Evolutionary conservation across 2,329 filamentous ascomycete species (phyloP).

Genomic region (Aspergillus floridensis): DNA sequence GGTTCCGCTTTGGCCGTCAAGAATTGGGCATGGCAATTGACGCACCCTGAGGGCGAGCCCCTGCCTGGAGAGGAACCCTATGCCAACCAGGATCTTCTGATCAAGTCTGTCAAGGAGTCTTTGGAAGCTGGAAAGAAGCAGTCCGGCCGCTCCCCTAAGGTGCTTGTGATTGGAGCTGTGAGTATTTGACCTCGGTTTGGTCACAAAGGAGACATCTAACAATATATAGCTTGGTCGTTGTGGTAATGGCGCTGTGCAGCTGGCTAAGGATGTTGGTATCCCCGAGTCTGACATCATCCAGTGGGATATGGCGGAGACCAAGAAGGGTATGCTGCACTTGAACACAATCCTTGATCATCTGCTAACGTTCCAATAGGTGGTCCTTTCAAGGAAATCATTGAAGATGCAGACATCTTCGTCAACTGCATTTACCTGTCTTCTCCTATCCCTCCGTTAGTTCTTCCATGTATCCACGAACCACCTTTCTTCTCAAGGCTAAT

Average conservation of each 20-base stretch:
- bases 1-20: slow-evolving; percentile 71
- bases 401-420: slow-evolving; percentile 68
- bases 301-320: slow-evolving; percentile 80
- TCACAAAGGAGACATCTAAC: not conserved
- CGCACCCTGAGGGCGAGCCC: slow-evolving; percentile 62
- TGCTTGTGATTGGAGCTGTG: slow-evolving; percentile 77
- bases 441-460: slow-evolving; percentile 63
- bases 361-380: slow-evolving; percentile 49
- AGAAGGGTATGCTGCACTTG: slow-evolving; percentile 48
- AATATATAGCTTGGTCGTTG: slow-evolving; percentile 58
- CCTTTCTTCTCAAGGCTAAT: not conserved
- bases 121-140: slow-evolving; percentile 66
- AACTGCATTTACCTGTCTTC: slow-evolving; percentile 86
- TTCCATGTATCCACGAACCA: not conserved
- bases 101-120: slow-evolving; percentile 69
- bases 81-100: slow-evolving; percentile 70
- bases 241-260: slow-evolving; percentile 77
- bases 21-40: slow-evolving; percentile 80
- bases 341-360: not conserved
- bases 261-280: slow-evolving; percentile 72
- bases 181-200: slow-evolving; percentile 24
- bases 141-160: slow-evolving; percentile 65
- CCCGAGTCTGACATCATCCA: slow-evolving; percentile 65
- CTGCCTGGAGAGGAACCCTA: slow-evolving; percentile 59
- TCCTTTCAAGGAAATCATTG: slow-evolving; percentile 74